These are phyloP conservation scores for Fusarium robinianum DNA, from an alignment of 2,329 filamentous ascomycete species.

Conservation along the genomic window DNA sequence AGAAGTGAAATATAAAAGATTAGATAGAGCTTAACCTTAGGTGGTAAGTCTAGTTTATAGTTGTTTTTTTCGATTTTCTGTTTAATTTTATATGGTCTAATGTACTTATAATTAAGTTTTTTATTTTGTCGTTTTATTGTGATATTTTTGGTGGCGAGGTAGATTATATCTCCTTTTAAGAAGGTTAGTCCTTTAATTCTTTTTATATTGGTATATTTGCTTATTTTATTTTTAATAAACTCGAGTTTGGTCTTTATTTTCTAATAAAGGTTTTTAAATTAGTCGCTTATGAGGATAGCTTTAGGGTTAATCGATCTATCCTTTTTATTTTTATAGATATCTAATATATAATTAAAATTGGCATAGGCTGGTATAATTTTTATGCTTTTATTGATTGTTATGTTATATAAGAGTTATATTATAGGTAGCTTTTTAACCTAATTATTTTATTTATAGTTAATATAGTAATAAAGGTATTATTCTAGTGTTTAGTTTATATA, in stretches of 20 bases:
- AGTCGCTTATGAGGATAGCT: constrained; percentile 4
- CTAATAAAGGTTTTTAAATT: constrained; percentile 11
- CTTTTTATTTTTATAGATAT: not conserved
- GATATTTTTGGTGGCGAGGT: constrained; percentile 23
- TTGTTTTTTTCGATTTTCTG: constrained; percentile 21
- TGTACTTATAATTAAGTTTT: constrained; percentile 28
- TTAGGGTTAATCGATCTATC: constrained; percentile 2
- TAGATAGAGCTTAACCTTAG: constrained; percentile 13
- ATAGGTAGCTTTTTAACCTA: constrained; percentile 4
- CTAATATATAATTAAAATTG: constrained; percentile 11
- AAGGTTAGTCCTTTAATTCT: constrained; percentile 22
- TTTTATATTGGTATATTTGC: constrained; percentile 21
- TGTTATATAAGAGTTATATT: constrained; percentile 10
- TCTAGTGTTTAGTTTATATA: constrained; percentile 2
- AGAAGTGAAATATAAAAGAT: constrained; percentile 31
- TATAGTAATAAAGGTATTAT: constrained; percentile 12
- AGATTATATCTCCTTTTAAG: constrained; percentile 19
- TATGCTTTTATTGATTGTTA: not conserved
- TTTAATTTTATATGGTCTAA: constrained; percentile 23
- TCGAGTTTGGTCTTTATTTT: constrained; percentile 13
- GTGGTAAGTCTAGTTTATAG: constrained; percentile 22
- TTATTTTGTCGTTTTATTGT: constrained; percentile 18
- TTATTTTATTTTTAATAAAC: too few species aligned
- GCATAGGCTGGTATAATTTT: constrained; percentile 5
- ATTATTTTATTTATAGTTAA: constrained; percentile 12